Conservation (phyloP, 495 filamentous ascomycete species). For the Neurospora tetraspora region DNA sequence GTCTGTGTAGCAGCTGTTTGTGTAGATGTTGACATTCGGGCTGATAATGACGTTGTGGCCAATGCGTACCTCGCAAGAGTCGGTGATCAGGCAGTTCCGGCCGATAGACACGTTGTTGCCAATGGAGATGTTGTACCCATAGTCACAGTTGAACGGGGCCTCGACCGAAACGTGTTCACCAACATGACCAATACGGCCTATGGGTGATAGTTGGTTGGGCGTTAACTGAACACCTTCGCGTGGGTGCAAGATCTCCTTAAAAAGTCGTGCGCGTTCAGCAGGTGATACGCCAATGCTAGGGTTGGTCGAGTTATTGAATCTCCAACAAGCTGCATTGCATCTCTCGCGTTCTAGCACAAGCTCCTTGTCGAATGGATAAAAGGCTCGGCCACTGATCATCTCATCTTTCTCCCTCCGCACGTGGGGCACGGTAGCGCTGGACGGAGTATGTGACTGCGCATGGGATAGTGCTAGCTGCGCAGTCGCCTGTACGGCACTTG, state of each 20-base stretch:
- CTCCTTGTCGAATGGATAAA: slow-evolving; percentile 65
- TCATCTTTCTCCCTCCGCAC: slow-evolving; percentile 74
- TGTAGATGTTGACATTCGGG: slow-evolving; percentile 80
- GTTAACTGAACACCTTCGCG: slow-evolving; percentile 38
- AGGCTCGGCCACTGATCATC: slow-evolving; percentile 79
- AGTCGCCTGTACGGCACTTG: slow-evolving; percentile 39
- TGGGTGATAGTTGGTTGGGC: slow-evolving; percentile 35
- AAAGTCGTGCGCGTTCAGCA: slow-evolving; percentile 68
- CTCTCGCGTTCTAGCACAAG: slow-evolving; percentile 78
- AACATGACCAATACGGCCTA: slow-evolving; percentile 50
- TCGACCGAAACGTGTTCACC: slow-evolving; percentile 74
- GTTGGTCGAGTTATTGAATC: slow-evolving; percentile 85
- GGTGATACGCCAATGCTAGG: slow-evolving; percentile 64
- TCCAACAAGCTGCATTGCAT: slow-evolving; percentile 74
- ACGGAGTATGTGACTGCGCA: slow-evolving; percentile 31
- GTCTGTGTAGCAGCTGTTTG: slow-evolving; percentile 64
- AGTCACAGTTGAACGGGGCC: slow-evolving; percentile 87
- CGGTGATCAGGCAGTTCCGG: slow-evolving; percentile 77
- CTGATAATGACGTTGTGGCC: slow-evolving; percentile 75
- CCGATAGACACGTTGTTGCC: slow-evolving; percentile 82
- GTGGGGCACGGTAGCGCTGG: neutral
- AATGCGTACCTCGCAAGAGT: slow-evolving; percentile 62
- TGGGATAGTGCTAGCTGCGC: slow-evolving; percentile 51
- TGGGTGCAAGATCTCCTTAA: slow-evolving; percentile 59
- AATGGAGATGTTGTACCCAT: slow-evolving; percentile 88